Conservation (phyloP, 495 filamentous ascomycete species). For the Neurospora sp. region DNA sequence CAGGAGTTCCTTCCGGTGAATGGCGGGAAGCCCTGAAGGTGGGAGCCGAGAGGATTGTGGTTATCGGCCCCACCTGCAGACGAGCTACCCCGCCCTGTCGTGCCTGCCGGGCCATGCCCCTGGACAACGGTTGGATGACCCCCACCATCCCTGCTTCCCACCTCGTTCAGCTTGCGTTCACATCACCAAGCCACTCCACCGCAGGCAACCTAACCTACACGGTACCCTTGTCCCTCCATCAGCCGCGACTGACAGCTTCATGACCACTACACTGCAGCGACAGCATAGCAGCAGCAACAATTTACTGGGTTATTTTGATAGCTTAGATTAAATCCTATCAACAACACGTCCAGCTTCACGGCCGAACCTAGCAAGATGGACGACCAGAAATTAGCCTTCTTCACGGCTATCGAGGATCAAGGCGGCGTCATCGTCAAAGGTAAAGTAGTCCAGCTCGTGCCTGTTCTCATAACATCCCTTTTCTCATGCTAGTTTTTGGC, state of each 20-base stretch:
- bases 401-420: conserved; percentile 34
- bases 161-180: not conserved
- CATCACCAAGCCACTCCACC: not conserved
- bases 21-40: no score
- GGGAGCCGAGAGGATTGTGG: not conserved
- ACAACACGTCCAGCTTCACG: not conserved
- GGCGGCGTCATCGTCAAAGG: conserved; percentile 37
- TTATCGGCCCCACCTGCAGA: not conserved
- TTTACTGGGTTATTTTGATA: not conserved
- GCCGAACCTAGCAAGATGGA: conserved; percentile 9
- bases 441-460: conserved; percentile 9
- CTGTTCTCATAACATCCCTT: not conserved
- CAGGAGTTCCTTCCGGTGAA: not conserved
- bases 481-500: not conserved
- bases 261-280: not conserved
- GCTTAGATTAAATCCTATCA: not conserved
- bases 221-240: not conserved
- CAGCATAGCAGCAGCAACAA: not conserved
- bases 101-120: not conserved
- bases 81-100: not conserved
- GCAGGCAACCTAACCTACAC: not conserved
- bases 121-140: not conserved
- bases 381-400: conserved; percentile 26
- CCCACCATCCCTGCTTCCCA: not conserved
- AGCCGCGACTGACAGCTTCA: not conserved